Evolutionary conservation across 257 asterid species (phyloP).

Genomic region (Gentiana dahurica): DNA sequence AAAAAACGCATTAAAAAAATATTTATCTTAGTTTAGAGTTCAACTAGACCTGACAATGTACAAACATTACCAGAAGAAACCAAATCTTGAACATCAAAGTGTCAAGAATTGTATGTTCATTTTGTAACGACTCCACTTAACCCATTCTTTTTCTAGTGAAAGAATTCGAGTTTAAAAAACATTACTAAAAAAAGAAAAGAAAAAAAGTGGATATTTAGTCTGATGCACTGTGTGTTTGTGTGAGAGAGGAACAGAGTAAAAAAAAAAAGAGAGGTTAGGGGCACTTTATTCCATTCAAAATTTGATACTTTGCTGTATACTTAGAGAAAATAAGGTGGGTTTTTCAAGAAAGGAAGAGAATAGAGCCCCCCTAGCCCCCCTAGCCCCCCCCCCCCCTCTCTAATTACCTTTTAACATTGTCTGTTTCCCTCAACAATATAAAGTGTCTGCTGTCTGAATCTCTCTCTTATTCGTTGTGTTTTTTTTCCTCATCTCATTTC

Average conservation of each 20-base stretch:
- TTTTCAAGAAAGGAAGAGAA: slow-evolving; percentile 21
- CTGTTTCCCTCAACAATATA: slow-evolving; percentile 35
- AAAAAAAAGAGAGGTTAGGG: slow-evolving; percentile 5
- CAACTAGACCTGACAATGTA: too few species aligned
- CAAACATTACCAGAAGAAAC: too few species aligned
- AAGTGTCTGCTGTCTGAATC: slow-evolving; percentile 54
- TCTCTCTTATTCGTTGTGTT: slow-evolving; percentile 33
- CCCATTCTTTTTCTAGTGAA: too few species aligned
- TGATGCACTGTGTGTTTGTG: slow-evolving; percentile 27
- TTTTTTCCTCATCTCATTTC: neutral
- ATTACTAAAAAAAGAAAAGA: slow-evolving; percentile 9
- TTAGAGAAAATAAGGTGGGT: slow-evolving; percentile 43
- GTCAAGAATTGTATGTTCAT: too few species aligned
- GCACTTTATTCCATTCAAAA: slow-evolving; percentile 79
- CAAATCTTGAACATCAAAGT: too few species aligned
- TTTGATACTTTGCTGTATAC: slow-evolving; percentile 51
- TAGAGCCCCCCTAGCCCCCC: slow-evolving; percentile 9
- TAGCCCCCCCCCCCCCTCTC: slow-evolving; percentile 12
- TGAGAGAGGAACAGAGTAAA: slow-evolving; percentile 15
- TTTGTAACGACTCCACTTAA: too few species aligned
- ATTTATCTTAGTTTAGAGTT: too few species aligned
- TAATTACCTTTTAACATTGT: slow-evolving; percentile 16
- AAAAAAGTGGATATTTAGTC: slow-evolving; percentile 18
- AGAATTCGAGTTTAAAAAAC: too few species aligned
- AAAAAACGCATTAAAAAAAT: too few species aligned